Evolutionary conservation across 768 basidiomycete species (phyloP).

Genomic region (Holtermannia corniformis): DNA sequence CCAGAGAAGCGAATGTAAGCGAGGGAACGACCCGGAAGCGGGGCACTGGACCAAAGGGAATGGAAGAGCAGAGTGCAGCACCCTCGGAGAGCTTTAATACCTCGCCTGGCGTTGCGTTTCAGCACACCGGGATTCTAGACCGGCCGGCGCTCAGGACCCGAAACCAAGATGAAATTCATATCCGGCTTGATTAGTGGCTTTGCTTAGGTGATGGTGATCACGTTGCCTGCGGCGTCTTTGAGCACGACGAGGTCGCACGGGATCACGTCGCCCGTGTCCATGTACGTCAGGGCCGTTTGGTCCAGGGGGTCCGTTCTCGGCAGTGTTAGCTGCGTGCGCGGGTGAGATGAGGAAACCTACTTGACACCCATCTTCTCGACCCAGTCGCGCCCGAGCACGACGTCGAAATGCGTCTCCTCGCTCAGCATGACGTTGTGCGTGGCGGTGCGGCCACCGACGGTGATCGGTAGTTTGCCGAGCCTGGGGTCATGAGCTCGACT

Average conservation of each 20-base stretch:
- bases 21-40: no score
- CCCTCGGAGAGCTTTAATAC: no score
- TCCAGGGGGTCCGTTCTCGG: conserved; percentile 64
- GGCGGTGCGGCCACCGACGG: conserved; percentile 44
- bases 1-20: no score
- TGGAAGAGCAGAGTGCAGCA: no score
- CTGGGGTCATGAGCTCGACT: conserved; percentile 18
- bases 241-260: conserved; percentile 86
- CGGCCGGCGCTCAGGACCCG: no score
- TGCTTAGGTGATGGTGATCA: conserved; percentile 79
- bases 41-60: no score
- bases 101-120: no score
- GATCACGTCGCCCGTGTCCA: conserved; percentile 84
- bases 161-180: no score
- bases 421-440: conserved; percentile 65
- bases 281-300: conserved; percentile 78
- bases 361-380: conserved; percentile 60
- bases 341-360: conserved; percentile 16
- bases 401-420: conserved; percentile 92
- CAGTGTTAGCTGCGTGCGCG: not conserved
- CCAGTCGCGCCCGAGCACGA: conserved; percentile 77
- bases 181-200: no score
- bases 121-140: no score
- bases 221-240: conserved; percentile 77
- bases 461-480: conserved; percentile 81